Base-by-base conservation (phyloP, 257 asterid genomes). In the Solanum ahanhuiri region DNA sequence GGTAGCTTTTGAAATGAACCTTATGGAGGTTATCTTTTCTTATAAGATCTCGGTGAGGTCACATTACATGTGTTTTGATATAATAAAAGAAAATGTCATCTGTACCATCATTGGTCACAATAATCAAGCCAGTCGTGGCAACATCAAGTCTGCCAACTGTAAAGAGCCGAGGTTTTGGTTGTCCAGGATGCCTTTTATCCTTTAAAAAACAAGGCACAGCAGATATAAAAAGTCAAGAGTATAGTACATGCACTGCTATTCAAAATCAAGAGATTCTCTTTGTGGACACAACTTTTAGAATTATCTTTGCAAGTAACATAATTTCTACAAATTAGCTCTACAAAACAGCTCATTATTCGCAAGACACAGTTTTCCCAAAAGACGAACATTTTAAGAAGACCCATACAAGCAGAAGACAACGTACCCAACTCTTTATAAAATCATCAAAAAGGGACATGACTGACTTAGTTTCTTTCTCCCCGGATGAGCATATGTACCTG, bases 131-230 rank as follows among this genome's bases (percentile, higher is more conserved):
- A 64, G 97, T 93, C 20, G 99, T 97, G 88, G 93, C 93, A 89
- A 97, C 99, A 90, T 97, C 99, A 91, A 97, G 99, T 30, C 99
- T 98, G 67, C 98, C 99, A 89, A 95, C 98, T 22, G 99, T 97
- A 87, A 95, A 97, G 45, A 97, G 94, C 37, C 99, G 93, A 33
- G 98, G 99, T 83, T 87, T 89, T 79, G 98, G 97, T 67, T 87
- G 85, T 88, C 98, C 98, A 22, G 96, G 93, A 86, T 93, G 90
- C 86, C 88, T 93, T 91, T 90, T 95, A 88, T 76, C 89, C 99
- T 96, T 89, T 60, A 57, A 71, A 33, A 86, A 64, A 57, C 88
- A 83, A 37, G 83, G 48, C 86, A 31, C 69, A 85, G 33, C 83
- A 63, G 58, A 71, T 41, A 33, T 71, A 57, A 51, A 70, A 69